Evolutionary conservation across 2,329 filamentous ascomycete species (phyloP), one percentile per base, ranked within the genome.

Genomic region (Talaromyces pinophilus): DNA sequence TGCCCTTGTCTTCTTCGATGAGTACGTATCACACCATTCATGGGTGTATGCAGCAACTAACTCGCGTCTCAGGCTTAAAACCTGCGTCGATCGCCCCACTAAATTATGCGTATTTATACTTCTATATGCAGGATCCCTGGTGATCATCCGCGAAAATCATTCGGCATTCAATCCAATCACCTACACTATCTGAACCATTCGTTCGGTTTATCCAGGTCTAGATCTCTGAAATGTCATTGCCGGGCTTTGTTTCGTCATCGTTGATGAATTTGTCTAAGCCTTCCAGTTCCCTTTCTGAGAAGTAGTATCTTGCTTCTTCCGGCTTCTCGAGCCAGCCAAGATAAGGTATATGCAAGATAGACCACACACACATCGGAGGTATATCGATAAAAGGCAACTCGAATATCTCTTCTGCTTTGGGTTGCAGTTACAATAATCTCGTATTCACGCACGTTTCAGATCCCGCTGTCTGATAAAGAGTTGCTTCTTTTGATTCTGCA

Each of bases 261-360:
- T 35, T 22, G 17, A 38, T 2, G 28, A 19, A 13, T 5, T 35
- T 17, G 11, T 15, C 30, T 19, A 22, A 55, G 52, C 17, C 30
- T 22, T 55, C 30, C 52, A 35, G 11, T 38, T 35, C 30, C 52
- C 52, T 19, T 22, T 55, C 38, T 35, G 52, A 35, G 52, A 10
- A 55, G 4, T 13, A 2, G n/a, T 35, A 19, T 17, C 50, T n/a
- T 54, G 25, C 28, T 30, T n/a, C 50, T 7, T 33, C 6, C 10
- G 52, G 30, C 30, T 35, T 22, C 28, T 54, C 10, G 30, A 35
- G 52, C 22, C n/a, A 35, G 28, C 30, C 52, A 55, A 55, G 52
- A 55, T 55, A 55, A 55, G 52, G n/a, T 6, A 11, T 6, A 55
- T 55, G 52, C 52, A 55, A 35, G 52, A 55, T 13, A 55, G 30